Conservation (phyloP, 768 basidiomycete genomes). For the Rhizopogon roseolus region DNA sequence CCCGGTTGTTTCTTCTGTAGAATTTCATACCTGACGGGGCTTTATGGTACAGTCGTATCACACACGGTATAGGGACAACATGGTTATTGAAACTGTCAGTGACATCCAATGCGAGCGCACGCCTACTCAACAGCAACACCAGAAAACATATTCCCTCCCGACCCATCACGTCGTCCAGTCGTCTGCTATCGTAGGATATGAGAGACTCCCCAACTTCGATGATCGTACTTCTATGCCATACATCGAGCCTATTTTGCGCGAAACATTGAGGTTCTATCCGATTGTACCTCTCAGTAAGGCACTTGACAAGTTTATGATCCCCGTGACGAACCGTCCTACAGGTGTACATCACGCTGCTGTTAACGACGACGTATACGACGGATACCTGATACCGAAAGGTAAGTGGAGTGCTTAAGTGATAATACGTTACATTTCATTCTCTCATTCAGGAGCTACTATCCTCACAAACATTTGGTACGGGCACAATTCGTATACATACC, state of each 20-base stretch:
- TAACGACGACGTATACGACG: too few relatives aligned
- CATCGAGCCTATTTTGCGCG: too few relatives aligned
- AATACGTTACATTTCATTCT: neutral
- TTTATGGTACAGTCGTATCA: neutral
- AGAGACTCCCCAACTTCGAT: slow-evolving; percentile 6
- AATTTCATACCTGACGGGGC: neutral
- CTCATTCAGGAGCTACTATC: neutral
- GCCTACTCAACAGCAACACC: neutral
- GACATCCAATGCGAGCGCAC: neutral
- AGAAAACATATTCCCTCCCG: neutral
- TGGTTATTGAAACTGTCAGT: neutral
- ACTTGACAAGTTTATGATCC: too few relatives aligned
- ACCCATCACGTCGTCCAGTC: neutral
- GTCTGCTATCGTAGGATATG: slow-evolving; percentile 3
- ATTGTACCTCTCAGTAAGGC: too few relatives aligned
- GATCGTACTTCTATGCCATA: too few relatives aligned
- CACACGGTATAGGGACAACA: neutral
- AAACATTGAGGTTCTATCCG: too few relatives aligned
- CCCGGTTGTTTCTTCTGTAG: neutral
- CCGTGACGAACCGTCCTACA: too few relatives aligned
- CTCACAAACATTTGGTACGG: slow-evolving; percentile 4
- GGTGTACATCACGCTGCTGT: too few relatives aligned
- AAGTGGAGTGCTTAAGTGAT: neutral
- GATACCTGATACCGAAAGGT: slow-evolving; percentile 7
- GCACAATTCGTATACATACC: neutral